Base-by-base conservation (phyloP, 1,284 basidiomycete species). In the Abortiporus biennis region DNA sequence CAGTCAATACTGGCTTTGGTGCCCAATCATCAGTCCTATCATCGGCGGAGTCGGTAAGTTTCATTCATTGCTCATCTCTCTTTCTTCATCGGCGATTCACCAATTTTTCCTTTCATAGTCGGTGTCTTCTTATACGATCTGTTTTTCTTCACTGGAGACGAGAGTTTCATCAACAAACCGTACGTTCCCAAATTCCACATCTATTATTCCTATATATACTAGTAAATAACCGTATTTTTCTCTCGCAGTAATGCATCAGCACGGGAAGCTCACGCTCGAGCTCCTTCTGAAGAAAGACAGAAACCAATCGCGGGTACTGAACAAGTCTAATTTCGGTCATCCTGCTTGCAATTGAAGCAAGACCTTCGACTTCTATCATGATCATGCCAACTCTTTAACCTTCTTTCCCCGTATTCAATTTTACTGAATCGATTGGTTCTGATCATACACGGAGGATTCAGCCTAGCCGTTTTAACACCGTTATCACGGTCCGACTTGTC, bases 1-100 rank as follows among this genome's bases (percentile, higher is more conserved):
- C 33, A 71, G 67, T 52, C 80, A 83, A 47, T 90, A 87, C 55
- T 90, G 84, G 84, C 46, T 86, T 12, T 89, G 86, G 86, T 80
- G 79, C 50, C 76, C 81, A 11, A 49, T 80, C 9, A 59, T 85
- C 30, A 80, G 62, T 2, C 74, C 80, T 2, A 71, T 83, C 46
- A 45, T 73, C 20, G 82, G 80, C 19, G 76, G 69, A 36, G 66
- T 76, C 40, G 49, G 57, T 59, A 25, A 40, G 57, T 52, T 6
- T 16, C 22, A 20, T 17, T 5, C 35, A 9, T 36, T 12, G 29
- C 16, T 24, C 15, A 1, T 25, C 3, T 16, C 16, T 19, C 12
- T 25, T 16, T 5, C 11, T 2, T 11, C 2, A 15, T 34, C 2
- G 21, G 11, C 12, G 15, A 31, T 11, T n/a, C 17, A 37, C 43